A percentile compares a stretch with the other conserved stretches of the same genome.
Conservation (phyloP, 106 monocot genomes). For the Acorus gramineus region DNA sequence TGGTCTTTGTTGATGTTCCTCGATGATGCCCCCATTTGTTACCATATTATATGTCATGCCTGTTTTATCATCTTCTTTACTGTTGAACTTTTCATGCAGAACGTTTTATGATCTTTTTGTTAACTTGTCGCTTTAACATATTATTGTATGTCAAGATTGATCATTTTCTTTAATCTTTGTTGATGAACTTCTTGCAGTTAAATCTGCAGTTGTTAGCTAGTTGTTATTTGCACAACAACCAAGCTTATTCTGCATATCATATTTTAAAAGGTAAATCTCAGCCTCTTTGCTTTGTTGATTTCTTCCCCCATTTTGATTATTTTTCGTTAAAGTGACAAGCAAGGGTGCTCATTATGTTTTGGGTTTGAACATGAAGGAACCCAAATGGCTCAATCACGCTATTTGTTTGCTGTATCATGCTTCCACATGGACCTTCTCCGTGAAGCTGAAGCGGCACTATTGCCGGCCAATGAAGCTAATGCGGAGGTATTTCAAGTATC, state of each 20-base stretch:
- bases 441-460: constrained; percentile 79
- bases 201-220: constrained; percentile 87
- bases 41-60: too few relatives aligned
- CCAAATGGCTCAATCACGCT: constrained; percentile 77
- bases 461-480: constrained; percentile 61
- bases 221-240: constrained; percentile 82
- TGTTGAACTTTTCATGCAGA: too few relatives aligned
- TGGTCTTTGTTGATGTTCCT: too few relatives aligned
- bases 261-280: constrained; percentile 63
- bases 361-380: constrained; percentile 33
- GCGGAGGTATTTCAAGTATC: constrained; percentile 45
- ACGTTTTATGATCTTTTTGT: too few relatives aligned
- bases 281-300: neutral
- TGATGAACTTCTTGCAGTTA: constrained; percentile 33
- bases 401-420: constrained; percentile 88
- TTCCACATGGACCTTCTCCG: constrained; percentile 86
- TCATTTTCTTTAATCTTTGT: neutral
- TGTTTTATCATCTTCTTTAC: too few relatives aligned
- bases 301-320: neutral
- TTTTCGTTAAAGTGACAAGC: neutral
- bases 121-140: too few relatives aligned
- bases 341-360: neutral
- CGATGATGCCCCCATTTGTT: too few relatives aligned
- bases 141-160: neutral
- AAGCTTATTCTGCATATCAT: constrained; percentile 83